phyloP scores from a whole-genome alignment of 2,329 filamentous ascomycete genomes.

The Fusarium continuum region DNA sequence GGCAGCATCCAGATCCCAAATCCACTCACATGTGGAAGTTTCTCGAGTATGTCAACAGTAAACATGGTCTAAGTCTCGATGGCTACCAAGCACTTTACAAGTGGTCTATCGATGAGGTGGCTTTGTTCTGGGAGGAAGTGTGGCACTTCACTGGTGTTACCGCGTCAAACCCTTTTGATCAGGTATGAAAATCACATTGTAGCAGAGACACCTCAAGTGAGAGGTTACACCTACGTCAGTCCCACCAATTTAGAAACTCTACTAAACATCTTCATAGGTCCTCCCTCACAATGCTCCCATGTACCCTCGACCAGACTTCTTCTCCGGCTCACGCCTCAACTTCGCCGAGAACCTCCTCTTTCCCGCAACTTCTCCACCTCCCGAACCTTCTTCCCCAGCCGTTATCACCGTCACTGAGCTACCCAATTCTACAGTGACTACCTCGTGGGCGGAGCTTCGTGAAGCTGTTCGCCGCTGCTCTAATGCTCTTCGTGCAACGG shows the following conservation, averaged over 20 bases:
- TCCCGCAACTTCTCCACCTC: conserved; percentile 59
- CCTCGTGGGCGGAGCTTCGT: conserved; percentile 81
- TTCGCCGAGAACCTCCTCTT: conserved; percentile 96
- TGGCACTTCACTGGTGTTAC: conserved; percentile 85
- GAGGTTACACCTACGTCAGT: neutral
- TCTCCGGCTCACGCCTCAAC: conserved; percentile 80
- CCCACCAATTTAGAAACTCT: neutral
- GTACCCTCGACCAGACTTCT: conserved; percentile 90
- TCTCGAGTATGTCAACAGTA: conserved; percentile 72
- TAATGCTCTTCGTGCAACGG: conserved; percentile 72
- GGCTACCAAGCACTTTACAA: conserved; percentile 80
- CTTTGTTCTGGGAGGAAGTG: conserved; percentile 83
- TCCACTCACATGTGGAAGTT: conserved; percentile 78
- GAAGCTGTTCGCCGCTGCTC: conserved; percentile 80
- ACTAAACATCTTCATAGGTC: conserved; percentile 60
- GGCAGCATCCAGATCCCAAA: conserved; percentile 74
- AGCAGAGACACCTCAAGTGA: conserved; percentile 13
- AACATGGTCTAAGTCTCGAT: conserved; percentile 68
- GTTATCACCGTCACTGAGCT: conserved; percentile 84
- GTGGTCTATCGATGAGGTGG: conserved; percentile 84
- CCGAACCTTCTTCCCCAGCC: conserved; percentile 69
- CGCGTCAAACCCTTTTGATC: conserved; percentile 69
- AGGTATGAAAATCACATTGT: conserved; percentile 55
- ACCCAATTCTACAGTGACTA: conserved; percentile 63
- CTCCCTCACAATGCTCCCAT: conserved; percentile 73